A percentile compares a stretch with the other conserved stretches of the same genome.
Conservation (phyloP, 371 early-diverging fungal species). For the Mucor circinelloides region DNA sequence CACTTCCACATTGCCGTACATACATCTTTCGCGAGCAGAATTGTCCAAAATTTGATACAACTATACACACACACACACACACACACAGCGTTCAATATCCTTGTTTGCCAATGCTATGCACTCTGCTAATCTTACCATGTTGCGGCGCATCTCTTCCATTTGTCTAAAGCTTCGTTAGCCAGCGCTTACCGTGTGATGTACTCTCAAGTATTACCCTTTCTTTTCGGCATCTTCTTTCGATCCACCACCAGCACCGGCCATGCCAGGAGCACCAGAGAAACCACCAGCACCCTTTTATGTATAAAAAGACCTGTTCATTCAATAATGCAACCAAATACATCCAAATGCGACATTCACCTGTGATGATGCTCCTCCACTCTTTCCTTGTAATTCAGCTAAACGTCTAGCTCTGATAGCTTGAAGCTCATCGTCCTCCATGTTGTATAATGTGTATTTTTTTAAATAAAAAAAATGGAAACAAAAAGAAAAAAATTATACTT, state of each 20-base stretch:
- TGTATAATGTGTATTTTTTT: background rate
- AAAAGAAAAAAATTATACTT: background rate
- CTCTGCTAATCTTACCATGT: conserved; percentile 58
- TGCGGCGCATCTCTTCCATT: conserved; percentile 84
- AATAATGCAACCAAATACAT: background rate
- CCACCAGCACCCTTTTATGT: conserved; percentile 4
- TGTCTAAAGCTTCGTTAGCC: conserved; percentile 41
- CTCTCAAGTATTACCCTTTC: conserved; percentile 34
- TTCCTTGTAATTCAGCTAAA: conserved; percentile 66
- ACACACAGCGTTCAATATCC: background rate
- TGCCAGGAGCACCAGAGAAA: conserved; percentile 17
- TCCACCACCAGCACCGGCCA: conserved; percentile 15
- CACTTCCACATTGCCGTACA: conserved; percentile 24
- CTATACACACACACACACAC: conserved; percentile 40
- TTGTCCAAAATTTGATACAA: conserved; percentile 83
- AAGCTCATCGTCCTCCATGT: conserved; percentile 87
- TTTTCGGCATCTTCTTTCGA: conserved; percentile 51
- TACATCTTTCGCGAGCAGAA: conserved; percentile 86
- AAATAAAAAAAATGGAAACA: background rate
- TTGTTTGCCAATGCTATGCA: background rate
- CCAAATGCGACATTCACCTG: conserved; percentile 7
- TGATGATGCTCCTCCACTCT: conserved; percentile 16
- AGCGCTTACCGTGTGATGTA: background rate
- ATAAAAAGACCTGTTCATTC: background rate
- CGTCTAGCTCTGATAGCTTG: conserved; percentile 82